Base-by-base conservation (phyloP, 2,329 filamentous ascomycete genomes). In the Grosmannia huntii region DNA sequence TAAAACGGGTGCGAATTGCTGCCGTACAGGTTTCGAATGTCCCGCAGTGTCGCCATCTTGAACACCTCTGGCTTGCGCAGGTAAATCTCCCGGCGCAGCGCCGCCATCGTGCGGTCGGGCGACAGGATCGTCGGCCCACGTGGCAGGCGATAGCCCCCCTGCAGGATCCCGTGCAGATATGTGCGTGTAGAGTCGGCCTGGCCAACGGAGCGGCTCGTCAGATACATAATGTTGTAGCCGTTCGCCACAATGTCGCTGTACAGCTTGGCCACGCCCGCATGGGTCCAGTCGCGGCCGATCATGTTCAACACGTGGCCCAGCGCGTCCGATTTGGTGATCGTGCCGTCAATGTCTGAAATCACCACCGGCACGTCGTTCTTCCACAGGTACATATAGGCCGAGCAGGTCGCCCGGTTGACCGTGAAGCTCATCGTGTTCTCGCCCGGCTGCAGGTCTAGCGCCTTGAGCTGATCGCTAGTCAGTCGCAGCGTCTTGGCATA, bases 171-270 rank as follows among this genome's bases (percentile, higher is more conserved):
- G 60, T 91, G 87, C 3, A 99, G 78, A 69, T 99, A 99, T 0
- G 89, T 82, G 59, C 94, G 79, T 1, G 94, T 99, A 0, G 78
- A 90, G 71, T 99, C 94, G 19, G 94, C 89, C 71, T 95, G 91
- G 0, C 94, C 95, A 52, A 97, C 91, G 16, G 89, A 94, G 56
- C 94, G 85, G 69, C 89, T 95, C 0, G 94, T 99, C 52, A 99
- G 80, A 69, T 99, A 99, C 81, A 99, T 90, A 68, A 99, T 95
- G 70, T 99, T 97, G 77, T 97, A 99, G 7, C 94, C 94, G 67
- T 99, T 99, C 65, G 87, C 85, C 1, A 85, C 84, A 64, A 99
- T 99, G 65, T 99, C 95, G 54, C 88, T 94, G 72, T 97, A 99
- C 10, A 99, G 79, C 73, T 99, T 99, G 25, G 94, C 95, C 27